Evolutionary conservation across 2,329 filamentous ascomycete genomes (phyloP).

Genomic region (Exophiala alcalophila): DNA sequence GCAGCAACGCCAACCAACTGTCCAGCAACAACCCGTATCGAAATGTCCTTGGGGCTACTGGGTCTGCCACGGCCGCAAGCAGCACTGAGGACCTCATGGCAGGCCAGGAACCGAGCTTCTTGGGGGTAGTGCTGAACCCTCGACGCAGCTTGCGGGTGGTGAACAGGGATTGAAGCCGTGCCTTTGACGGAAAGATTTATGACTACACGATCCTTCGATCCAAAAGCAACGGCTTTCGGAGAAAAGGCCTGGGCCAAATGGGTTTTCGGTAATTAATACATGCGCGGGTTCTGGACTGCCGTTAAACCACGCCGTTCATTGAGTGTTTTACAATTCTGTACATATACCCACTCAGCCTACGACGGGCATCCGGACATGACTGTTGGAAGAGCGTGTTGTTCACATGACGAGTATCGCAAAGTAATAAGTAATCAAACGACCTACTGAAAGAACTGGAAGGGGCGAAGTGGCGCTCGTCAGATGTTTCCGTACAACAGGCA

Average conservation of each 20-base stretch:
- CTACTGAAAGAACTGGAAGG: no score
- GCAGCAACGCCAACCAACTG: conserved; percentile 31
- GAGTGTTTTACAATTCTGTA: background rate
- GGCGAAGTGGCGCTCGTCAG: no score
- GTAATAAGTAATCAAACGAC: no score
- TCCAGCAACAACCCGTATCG: conserved; percentile 31
- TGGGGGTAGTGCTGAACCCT: conserved; percentile 66
- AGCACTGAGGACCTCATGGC: conserved; percentile 58
- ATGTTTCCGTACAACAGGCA: no score
- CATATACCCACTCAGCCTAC: conserved; percentile 12
- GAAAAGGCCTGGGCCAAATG: conserved; percentile 3
- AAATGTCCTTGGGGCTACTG: conserved; percentile 29
- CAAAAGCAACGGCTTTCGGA: background rate
- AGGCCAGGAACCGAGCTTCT: conserved; percentile 67
- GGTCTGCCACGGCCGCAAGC: conserved; percentile 46
- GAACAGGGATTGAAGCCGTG: conserved; percentile 51
- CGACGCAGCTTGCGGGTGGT: conserved; percentile 67
- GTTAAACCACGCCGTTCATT: no score
- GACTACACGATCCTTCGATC: conserved; percentile 6
- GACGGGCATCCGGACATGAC: no score
- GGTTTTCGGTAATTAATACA: conserved; percentile 4
- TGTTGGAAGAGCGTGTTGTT: no score
- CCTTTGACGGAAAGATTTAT: background rate
- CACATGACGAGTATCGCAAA: no score
- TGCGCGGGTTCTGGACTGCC: conserved; percentile 1